A percentile compares a stretch with the other conserved stretches of the same genome.
These are phyloP conservation scores for Xylaria sp. DNA, from an alignment of 2,329 filamentous ascomycete genomes.

Conservation along the genomic window DNA sequence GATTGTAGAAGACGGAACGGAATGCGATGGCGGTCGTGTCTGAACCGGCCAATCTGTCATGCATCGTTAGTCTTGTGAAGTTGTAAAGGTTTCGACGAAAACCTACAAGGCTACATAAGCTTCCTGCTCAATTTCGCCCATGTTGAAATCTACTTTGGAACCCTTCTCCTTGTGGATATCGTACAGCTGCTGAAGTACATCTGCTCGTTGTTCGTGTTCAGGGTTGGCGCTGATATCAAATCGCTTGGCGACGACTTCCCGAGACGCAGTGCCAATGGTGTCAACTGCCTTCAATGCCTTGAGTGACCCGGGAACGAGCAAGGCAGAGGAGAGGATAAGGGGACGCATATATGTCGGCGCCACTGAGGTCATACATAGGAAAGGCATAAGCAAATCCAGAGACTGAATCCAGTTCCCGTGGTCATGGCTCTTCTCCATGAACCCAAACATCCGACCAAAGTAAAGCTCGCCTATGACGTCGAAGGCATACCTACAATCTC, in stretches of 20 bases:
- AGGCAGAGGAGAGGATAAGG: slow-evolving; percentile 35
- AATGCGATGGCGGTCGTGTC: slow-evolving; percentile 36
- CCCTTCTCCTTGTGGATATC: slow-evolving; percentile 38
- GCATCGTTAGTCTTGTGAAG: slow-evolving; percentile 8
- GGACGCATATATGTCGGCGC: slow-evolving; percentile 35
- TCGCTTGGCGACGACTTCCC: slow-evolving; percentile 29
- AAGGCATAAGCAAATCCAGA: slow-evolving; percentile 49
- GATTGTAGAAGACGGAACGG: slow-evolving; percentile 34
- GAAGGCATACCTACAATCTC: slow-evolving; percentile 32
- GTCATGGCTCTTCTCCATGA: slow-evolving; percentile 37
- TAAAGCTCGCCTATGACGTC: slow-evolving; percentile 41
- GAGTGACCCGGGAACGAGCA: slow-evolving; percentile 33
- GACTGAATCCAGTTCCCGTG: slow-evolving; percentile 38
- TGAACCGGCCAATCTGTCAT: slow-evolving; percentile 35
- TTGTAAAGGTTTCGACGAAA: background rate
- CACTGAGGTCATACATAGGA: slow-evolving; percentile 36
- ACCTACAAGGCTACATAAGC: slow-evolving; percentile 37
- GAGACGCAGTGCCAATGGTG: slow-evolving; percentile 32
- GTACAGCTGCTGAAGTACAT: slow-evolving; percentile 37
- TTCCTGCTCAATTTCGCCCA: slow-evolving; percentile 40
- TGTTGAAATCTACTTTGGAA: slow-evolving; percentile 33
- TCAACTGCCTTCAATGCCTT: slow-evolving; percentile 37
- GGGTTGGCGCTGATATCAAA: slow-evolving; percentile 20
- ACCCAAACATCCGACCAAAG: slow-evolving; percentile 38
- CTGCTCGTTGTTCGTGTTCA: slow-evolving; percentile 30